Percentiles rank a stretch among this genome's conserved stretches.
Conservation (phyloP, 2,329 filamentous ascomycete species). For the Apiospora koreana region DNA sequence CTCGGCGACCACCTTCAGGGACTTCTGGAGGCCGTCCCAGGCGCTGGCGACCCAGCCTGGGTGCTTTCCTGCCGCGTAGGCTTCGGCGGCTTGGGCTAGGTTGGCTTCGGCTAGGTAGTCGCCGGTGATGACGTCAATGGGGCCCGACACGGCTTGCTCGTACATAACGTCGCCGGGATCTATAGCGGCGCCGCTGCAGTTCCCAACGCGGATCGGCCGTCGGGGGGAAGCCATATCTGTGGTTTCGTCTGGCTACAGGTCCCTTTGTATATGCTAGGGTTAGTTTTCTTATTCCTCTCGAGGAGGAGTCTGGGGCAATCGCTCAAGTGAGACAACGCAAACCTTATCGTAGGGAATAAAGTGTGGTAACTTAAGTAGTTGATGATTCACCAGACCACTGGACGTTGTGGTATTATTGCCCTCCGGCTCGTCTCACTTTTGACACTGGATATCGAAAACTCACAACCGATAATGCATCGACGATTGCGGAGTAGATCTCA, state of each 20-base stretch:
- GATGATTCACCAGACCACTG: not conserved
- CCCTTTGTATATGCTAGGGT: no score
- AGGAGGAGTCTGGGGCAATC: no score
- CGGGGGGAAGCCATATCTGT: conserved; percentile 16
- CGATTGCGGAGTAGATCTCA: not conserved
- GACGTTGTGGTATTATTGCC: no score
- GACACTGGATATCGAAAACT: not conserved
- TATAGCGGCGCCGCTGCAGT: conserved; percentile 23
- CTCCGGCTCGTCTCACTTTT: no score
- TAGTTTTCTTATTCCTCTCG: no score
- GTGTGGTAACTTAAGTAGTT: not conserved
- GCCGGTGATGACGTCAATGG: conserved; percentile 39
- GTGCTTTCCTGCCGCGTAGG: conserved; percentile 28
- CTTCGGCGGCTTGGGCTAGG: conserved; percentile 46
- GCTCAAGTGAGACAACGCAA: not conserved
- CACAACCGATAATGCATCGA: not conserved
- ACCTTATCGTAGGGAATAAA: not conserved
- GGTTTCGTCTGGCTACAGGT: no score
- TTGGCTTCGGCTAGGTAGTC: conserved; percentile 49
- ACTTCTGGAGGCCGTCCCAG: conserved; percentile 27
- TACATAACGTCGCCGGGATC: conserved; percentile 26
- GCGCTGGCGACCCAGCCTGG: conserved; percentile 39
- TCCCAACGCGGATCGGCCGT: conserved; percentile 24
- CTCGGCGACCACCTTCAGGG: conserved; percentile 29
- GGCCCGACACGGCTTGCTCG: conserved; percentile 36